A percentile compares a stretch with the other conserved stretches of the same genome.
Conservation (phyloP, 306 rosid species). For the Lotus japonicus region DNA sequence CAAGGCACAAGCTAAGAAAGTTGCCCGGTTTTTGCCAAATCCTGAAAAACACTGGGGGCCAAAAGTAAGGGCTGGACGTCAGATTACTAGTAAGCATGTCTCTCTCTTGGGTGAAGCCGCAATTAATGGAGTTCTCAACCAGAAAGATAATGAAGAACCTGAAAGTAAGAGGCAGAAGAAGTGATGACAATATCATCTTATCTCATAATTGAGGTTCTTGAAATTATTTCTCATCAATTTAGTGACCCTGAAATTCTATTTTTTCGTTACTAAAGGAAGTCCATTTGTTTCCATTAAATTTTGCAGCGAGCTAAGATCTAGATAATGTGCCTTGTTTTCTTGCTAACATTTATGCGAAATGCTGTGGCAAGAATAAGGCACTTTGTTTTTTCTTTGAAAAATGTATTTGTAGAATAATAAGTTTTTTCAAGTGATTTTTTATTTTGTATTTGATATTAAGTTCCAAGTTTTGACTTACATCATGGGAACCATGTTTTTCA, state of each 20-base stretch:
- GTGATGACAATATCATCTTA: conserved; percentile 30
- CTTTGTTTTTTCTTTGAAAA: neutral
- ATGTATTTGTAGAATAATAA: conserved; percentile 17
- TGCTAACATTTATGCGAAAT: conserved; percentile 3
- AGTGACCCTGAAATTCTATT: conserved; percentile 9
- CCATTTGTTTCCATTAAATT: conserved; percentile 28
- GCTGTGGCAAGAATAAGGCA: conserved; percentile 19
- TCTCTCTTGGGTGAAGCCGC: conserved; percentile 83
- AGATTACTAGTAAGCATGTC: conserved; percentile 77
- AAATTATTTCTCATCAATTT: conserved; percentile 14
- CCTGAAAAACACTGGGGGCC: conserved; percentile 99
- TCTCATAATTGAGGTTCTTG: conserved; percentile 20
- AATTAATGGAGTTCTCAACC: conserved; percentile 51
- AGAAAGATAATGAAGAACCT: conserved; percentile 43
- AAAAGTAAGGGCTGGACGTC: conserved; percentile 89
- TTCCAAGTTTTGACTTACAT: neutral
- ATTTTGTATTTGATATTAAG: neutral
- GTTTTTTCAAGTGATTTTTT: neutral
- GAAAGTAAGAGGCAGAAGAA: conserved; percentile 58
- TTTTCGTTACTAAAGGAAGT: conserved; percentile 19
- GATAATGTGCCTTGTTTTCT: conserved; percentile 22
- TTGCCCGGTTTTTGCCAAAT: conserved; percentile 88
- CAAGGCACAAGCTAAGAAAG: conserved; percentile 90
- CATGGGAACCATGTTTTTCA: neutral
- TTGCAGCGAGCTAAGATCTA: conserved; percentile 18